Conservation (phyloP, 352 stramenopile genomes). For the Phytophthora rubi region DNA sequence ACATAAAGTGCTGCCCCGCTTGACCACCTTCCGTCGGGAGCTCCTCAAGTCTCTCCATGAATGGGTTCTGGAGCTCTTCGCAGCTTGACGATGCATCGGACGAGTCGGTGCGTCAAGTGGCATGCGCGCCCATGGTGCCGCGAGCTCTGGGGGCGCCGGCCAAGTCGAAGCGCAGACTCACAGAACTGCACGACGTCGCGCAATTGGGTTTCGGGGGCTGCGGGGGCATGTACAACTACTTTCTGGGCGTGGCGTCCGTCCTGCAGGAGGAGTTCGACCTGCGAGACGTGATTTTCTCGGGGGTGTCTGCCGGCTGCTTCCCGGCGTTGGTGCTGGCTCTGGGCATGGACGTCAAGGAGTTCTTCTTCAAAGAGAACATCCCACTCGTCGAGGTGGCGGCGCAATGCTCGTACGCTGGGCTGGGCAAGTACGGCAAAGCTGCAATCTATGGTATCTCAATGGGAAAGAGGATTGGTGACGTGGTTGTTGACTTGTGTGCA, state of each 20-base stretch:
- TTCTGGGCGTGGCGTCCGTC: constrained; percentile 78
- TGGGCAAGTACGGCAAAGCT: constrained; percentile 55
- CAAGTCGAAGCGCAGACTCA: constrained; percentile 55
- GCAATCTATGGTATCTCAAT: not conserved
- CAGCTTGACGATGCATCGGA: constrained; percentile 11
- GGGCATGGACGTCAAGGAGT: constrained; percentile 75
- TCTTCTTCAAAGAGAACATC: constrained; percentile 87
- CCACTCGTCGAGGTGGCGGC: constrained; percentile 73
- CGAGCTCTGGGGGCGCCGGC: constrained; percentile 21
- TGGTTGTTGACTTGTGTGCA: not conserved
- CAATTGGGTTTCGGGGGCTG: constrained; percentile 86
- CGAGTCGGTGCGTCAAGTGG: constrained; percentile 16
- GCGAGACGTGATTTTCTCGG: constrained; percentile 75
- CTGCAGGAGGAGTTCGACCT: constrained; percentile 78
- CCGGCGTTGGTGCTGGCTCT: constrained; percentile 69
- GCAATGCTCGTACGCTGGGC: constrained; percentile 55
- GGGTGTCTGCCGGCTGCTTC: constrained; percentile 80
- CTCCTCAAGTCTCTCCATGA: constrained; percentile 27
- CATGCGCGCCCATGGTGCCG: constrained; percentile 15
- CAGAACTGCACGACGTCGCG: constrained; percentile 58
- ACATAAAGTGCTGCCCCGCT: not conserved
- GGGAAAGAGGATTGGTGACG: too few relatives aligned
- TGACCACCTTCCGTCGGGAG: constrained; percentile 5
- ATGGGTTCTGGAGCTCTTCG: constrained; percentile 29
- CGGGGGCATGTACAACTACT: constrained; percentile 90